A percentile compares a stretch with the other conserved stretches of the same genome.
Evolutionary conservation across 169 alveolate genomes (phyloP).

Genomic region (Eimeria acervulina): DNA sequence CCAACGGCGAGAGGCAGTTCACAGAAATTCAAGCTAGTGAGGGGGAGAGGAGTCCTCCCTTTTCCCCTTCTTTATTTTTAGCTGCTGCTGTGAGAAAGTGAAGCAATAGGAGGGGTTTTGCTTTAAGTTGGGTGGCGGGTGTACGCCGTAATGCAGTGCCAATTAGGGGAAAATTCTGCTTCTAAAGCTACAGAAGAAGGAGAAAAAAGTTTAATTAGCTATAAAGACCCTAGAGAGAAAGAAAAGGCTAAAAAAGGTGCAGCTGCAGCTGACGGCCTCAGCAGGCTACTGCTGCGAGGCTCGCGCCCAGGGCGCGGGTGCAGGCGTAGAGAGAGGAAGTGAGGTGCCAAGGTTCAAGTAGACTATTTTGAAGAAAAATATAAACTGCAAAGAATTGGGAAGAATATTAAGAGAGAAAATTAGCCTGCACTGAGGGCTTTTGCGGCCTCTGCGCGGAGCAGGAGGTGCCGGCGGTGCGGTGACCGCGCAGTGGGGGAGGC

Average conservation of each 20-base stretch:
- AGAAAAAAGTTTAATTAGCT: neutral
- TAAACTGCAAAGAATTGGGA: neutral
- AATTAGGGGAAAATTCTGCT: neutral
- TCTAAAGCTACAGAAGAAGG: neutral
- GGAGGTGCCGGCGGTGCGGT: constrained; percentile 47
- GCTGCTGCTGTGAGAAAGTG: neutral
- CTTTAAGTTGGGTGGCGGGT: neutral
- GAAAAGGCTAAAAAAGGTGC: neutral
- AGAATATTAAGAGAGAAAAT: neutral
- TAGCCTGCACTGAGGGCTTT: neutral
- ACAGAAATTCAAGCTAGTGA: neutral
- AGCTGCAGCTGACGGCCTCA: neutral
- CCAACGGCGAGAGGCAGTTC: neutral
- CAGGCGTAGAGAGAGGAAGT: neutral
- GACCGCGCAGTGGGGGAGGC: constrained; percentile 2
- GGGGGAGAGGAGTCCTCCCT: neutral
- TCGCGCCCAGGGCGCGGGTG: neutral
- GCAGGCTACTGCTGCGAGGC: neutral
- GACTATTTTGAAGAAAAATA: neutral
- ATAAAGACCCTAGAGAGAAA: neutral
- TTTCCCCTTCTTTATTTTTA: neutral
- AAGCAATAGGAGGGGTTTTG: neutral
- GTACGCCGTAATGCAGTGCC: neutral
- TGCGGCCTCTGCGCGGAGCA: neutral
- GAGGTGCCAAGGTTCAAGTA: too few species aligned